Percentiles rank a stretch among this genome's conserved stretches.
Evolutionary conservation across 2,329 filamentous ascomycete species (phyloP).

Genomic region (Emmonsiellopsis sp.): DNA sequence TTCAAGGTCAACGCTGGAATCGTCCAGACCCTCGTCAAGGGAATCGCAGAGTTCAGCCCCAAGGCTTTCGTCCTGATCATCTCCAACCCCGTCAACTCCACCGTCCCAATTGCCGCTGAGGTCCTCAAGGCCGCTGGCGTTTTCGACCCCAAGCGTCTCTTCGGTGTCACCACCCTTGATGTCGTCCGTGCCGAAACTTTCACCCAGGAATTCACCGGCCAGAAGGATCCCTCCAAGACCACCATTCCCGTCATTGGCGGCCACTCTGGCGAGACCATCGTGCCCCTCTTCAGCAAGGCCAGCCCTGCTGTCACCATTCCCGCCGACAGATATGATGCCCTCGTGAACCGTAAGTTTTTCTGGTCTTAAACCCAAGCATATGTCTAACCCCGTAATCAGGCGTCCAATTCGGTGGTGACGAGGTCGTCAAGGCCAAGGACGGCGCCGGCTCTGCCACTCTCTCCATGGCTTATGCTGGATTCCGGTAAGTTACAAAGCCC

Average conservation of each 20-base stretch:
- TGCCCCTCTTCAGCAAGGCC: conserved; percentile 91
- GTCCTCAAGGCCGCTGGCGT: conserved; percentile 87
- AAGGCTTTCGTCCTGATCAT: conserved; percentile 95
- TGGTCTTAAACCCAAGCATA: not conserved
- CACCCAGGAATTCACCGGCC: conserved; percentile 73
- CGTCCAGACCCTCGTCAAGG: conserved; percentile 85
- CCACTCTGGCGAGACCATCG: conserved; percentile 96
- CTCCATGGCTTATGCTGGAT: conserved; percentile 93
- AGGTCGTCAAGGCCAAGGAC: conserved; percentile 92
- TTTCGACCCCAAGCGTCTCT: conserved; percentile 91
- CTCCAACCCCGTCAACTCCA: conserved; percentile 99
- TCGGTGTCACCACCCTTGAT: conserved; percentile 97
- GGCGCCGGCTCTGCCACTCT: conserved; percentile 83
- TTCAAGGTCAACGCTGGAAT: conserved; percentile 99
- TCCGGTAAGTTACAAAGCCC: conserved; percentile 53
- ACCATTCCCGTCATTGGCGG: conserved; percentile 90
- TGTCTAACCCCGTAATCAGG: conserved; percentile 29
- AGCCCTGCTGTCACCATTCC: conserved; percentile 72
- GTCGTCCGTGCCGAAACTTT: conserved; percentile 98
- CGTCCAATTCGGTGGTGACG: conserved; percentile 95
- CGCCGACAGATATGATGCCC: conserved; percentile 76
- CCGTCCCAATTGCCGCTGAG: conserved; percentile 93
- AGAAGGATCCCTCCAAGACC: conserved; percentile 71
- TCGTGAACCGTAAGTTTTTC: conserved; percentile 63
- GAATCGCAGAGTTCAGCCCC: conserved; percentile 75